Percentiles rank a stretch among this genome's conserved stretches.
Conservation (phyloP, 495 filamentous ascomycete species). For the Penicillium paradoxum region DNA sequence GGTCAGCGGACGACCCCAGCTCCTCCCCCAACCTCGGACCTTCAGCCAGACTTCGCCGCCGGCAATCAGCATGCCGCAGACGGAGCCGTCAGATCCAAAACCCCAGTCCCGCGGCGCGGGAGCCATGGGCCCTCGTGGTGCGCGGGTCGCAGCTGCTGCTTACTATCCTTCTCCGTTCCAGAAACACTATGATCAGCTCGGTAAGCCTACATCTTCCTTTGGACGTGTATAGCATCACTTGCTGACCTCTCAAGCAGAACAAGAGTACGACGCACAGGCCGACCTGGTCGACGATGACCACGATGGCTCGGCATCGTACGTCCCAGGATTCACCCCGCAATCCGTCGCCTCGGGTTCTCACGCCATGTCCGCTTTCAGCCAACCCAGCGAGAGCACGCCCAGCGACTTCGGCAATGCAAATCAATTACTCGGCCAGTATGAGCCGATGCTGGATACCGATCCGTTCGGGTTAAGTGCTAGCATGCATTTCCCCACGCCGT, state of each 20-base stretch:
- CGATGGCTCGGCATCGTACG: slow-evolving; percentile 66
- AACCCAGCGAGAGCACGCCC: slow-evolving; percentile 33
- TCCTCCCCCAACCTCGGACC: slow-evolving; percentile 39
- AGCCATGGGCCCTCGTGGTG: slow-evolving; percentile 26
- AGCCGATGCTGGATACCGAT: slow-evolving; percentile 81
- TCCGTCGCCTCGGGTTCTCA: slow-evolving; percentile 42
- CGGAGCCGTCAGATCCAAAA: slow-evolving; percentile 36
- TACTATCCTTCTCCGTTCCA: slow-evolving; percentile 86
- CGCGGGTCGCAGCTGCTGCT: slow-evolving; percentile 37
- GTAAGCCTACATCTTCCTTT: slow-evolving; percentile 53
- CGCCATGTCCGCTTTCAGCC: slow-evolving; percentile 32
- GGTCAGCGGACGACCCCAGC: slow-evolving; percentile 49
- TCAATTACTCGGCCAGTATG: slow-evolving; percentile 68
- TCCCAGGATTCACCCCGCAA: slow-evolving; percentile 49
- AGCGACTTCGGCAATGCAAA: slow-evolving; percentile 53
- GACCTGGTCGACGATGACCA: slow-evolving; percentile 88
- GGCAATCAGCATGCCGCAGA: slow-evolving; percentile 39
- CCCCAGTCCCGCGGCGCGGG: slow-evolving; percentile 14
- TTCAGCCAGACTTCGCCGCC: slow-evolving; percentile 38
- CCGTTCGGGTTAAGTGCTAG: slow-evolving; percentile 86
- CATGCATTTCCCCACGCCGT: slow-evolving; percentile 91
- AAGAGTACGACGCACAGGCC: slow-evolving; percentile 96
- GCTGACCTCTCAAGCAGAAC: slow-evolving; percentile 60
- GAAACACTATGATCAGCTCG: slow-evolving; percentile 94
- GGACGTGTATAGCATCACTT: neutral